Conservation (phyloP, 768 basidiomycete species). For the Fomitopsis pulvina region DNA sequence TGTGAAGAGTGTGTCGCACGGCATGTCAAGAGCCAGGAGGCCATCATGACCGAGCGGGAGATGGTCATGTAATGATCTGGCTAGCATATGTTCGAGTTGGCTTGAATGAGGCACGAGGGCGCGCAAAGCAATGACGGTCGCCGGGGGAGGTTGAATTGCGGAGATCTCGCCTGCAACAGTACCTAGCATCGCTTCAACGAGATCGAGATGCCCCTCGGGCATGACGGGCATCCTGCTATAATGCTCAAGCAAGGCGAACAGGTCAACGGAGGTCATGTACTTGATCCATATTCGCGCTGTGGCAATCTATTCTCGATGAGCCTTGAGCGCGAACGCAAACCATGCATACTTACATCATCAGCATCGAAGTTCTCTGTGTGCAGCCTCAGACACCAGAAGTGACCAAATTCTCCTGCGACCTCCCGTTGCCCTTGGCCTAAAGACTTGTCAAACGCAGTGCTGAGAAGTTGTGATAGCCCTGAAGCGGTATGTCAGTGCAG, state of each 20-base stretch:
- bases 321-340: too few species aligned
- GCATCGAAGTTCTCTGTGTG: neutral
- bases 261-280: neutral
- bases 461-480: neutral
- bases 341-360: neutral
- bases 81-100: constrained; percentile 43
- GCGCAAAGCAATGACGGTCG: neutral
- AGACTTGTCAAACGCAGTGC: neutral
- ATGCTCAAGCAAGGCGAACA: neutral
- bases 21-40: neutral
- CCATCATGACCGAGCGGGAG: constrained; percentile 26
- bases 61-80: constrained; percentile 31
- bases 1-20: neutral
- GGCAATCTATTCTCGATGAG: neutral
- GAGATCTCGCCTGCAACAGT: neutral
- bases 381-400: neutral
- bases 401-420: neutral
- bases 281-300: neutral
- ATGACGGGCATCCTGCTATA: neutral
- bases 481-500: neutral
- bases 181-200: neutral
- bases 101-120: constrained; percentile 22
- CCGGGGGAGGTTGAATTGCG: neutral
- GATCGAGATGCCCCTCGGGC: neutral
- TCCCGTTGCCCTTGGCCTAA: neutral